Evolutionary conservation across 2,329 filamentous ascomycete genomes (phyloP), one percentile per base, ranked within the genome.

Genomic region (Xylaria sp.): DNA sequence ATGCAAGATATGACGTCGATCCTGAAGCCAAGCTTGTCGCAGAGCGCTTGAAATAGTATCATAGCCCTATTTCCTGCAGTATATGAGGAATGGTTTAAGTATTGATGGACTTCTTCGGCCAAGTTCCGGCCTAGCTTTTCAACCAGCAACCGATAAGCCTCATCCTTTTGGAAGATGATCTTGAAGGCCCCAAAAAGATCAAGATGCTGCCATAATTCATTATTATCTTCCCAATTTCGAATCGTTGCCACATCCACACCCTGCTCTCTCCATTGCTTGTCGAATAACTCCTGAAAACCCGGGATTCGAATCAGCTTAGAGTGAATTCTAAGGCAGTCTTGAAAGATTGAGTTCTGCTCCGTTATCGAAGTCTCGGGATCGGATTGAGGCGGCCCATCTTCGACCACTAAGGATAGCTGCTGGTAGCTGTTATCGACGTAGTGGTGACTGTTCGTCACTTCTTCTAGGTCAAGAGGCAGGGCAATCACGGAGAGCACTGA

Each of bases 401-500:
- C 18, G 13, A 6, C 1, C n/a, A 23, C 18, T 3, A 32, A n/a
- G 25, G 32, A 18, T 13, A 55, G 29, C n/a, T 23, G 35, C 5
- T 42, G 32, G 21, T 42, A 10, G 35, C 16, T 40, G 32, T 37
- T 40, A 21, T 48, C 37, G 18, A 57, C 25, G 51, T 63, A 63
- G 40, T 63, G 61, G n/a, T 58, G 51, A 9, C 40, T 48, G 29
- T 63, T 63, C n/a, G 40, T 35, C 27, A 63, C 51, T 2, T 58
- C 61, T 63, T 48, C n/a, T 12, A 63, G 16, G 23, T 63, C 40
- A 5, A 63, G 61, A n/a, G 61, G 61, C 13, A 63, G 25, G 27
- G 61, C 51, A 13, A 48, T 50, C 25, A 63, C 61, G 3, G 61
- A 63, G 27, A 63, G 61, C 27, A 29, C 53, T 13, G 61, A 63